These are phyloP conservation scores for Penicillium tannophilum DNA, from an alignment of 495 filamentous ascomycete species.

Conservation along the genomic window DNA sequence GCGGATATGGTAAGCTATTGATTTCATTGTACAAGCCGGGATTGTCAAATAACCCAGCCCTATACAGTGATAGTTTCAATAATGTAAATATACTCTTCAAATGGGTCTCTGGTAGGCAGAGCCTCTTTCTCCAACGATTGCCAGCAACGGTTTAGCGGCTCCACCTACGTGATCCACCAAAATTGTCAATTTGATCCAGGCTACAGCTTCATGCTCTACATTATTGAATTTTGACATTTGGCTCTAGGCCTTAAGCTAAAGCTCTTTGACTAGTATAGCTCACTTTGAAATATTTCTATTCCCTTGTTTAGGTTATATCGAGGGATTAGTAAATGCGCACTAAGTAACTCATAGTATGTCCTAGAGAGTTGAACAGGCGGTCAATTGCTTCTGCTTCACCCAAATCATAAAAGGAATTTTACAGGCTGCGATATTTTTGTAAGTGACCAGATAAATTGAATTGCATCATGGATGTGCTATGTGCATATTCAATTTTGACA, in stretches of 20 bases:
- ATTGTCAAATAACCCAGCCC: neutral
- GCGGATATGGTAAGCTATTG: neutral
- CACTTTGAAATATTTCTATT: too few relatives aligned
- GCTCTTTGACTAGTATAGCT: neutral
- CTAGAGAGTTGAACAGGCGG: too few relatives aligned
- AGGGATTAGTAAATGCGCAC: too few relatives aligned
- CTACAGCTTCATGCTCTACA: neutral
- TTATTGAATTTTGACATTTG: neutral
- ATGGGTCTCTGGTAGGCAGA: neutral
- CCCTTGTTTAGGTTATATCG: too few relatives aligned
- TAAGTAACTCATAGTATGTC: too few relatives aligned
- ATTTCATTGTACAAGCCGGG: neutral
- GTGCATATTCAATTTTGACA: too few relatives aligned
- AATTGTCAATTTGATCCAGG: neutral
- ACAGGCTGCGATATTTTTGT: too few relatives aligned
- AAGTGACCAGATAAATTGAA: too few relatives aligned
- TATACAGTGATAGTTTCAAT: neutral
- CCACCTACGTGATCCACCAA: neutral
- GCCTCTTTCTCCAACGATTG: neutral
- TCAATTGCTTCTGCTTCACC: too few relatives aligned
- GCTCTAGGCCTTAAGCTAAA: neutral
- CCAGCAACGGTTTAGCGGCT: constrained; percentile 2
- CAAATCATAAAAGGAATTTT: too few relatives aligned
- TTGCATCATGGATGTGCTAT: too few relatives aligned
- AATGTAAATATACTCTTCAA: neutral